These are phyloP conservation scores for Stenogyne calaminthoides DNA, from an alignment of 305 asterid genomes.

Conservation along the genomic window DNA sequence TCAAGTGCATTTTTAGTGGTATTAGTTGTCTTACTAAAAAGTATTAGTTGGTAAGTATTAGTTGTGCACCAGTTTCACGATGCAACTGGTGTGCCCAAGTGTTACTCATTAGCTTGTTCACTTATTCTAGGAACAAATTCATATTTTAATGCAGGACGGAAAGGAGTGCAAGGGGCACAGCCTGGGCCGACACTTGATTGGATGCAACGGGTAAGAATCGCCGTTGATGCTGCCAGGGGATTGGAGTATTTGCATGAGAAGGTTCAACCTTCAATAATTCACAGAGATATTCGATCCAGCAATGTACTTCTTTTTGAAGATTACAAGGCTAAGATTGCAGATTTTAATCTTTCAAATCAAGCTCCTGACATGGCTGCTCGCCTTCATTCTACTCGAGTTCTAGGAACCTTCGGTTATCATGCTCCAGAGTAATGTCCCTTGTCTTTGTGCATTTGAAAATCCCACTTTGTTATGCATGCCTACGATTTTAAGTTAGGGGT, in stretches of 20 bases:
- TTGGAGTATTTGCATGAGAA: constrained; percentile 96
- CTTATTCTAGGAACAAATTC: constrained; percentile 21
- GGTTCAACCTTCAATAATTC: constrained; percentile 76
- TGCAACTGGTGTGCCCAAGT: too few relatives aligned
- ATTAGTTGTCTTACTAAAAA: too few relatives aligned
- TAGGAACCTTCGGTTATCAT: constrained; percentile 93
- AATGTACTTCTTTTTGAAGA: constrained; percentile 87
- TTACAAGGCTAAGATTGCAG: constrained; percentile 84
- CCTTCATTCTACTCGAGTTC: constrained; percentile 88
- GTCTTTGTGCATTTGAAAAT: background rate
- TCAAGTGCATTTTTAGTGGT: too few relatives aligned
- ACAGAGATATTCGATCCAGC: constrained; percentile 68
- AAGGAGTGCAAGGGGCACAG: constrained; percentile 98
- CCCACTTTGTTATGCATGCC: constrained; percentile 8
- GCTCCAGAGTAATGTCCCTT: constrained; percentile 80
- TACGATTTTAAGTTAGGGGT: background rate
- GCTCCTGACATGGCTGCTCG: constrained; percentile 99
- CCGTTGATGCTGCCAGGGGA: constrained; percentile 98
- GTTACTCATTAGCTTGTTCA: background rate
- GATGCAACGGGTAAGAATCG: constrained; percentile 94
- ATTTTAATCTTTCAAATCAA: constrained; percentile 92
- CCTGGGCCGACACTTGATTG: constrained; percentile 99
- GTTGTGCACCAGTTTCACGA: too few relatives aligned
- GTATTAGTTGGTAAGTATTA: too few relatives aligned
- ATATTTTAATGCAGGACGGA: constrained; percentile 62